phyloP scores from a whole-genome alignment of 768 basidiomycete species.

The Paxillus ammoniavirescens region DNA sequence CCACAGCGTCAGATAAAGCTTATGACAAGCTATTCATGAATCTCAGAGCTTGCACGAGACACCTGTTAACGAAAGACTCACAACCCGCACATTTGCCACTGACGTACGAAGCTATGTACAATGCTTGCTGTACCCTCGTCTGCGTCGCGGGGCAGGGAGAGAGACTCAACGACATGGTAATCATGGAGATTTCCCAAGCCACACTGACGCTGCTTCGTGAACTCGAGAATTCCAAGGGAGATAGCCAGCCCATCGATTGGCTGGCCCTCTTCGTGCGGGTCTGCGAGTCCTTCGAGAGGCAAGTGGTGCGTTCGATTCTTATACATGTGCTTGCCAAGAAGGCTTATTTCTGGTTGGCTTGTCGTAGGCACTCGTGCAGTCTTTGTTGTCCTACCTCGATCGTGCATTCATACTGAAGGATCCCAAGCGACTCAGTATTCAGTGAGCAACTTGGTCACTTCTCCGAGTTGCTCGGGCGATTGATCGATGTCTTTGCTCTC shows the following conservation, averaged over 20 bases:
- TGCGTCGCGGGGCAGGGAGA: slow-evolving; percentile 52
- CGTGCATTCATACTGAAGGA: slow-evolving; percentile 54
- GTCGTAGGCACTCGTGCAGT: slow-evolving; percentile 53
- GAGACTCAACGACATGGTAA: slow-evolving; percentile 55
- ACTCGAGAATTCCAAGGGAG: slow-evolving; percentile 28
- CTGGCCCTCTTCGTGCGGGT: slow-evolving; percentile 51
- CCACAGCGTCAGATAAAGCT: slow-evolving; percentile 6
- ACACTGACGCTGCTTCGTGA: slow-evolving; percentile 38
- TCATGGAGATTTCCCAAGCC: slow-evolving; percentile 59
- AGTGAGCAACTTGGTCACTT: slow-evolving; percentile 34
- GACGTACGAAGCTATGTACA: slow-evolving; percentile 58
- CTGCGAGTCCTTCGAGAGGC: slow-evolving; percentile 63
- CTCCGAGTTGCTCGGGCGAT: not conserved
- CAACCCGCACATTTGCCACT: slow-evolving; percentile 34
- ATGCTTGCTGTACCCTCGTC: slow-evolving; percentile 56
- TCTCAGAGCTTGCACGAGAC: slow-evolving; percentile 37
- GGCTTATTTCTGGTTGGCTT: not conserved
- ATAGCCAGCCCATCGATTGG: slow-evolving; percentile 46
- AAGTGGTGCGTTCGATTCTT: slow-evolving; percentile 49
- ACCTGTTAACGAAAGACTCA: slow-evolving; percentile 38
- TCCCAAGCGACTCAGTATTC: slow-evolving; percentile 38
- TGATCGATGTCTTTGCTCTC: not conserved
- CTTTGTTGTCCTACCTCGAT: slow-evolving; percentile 71
- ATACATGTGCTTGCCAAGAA: not conserved
- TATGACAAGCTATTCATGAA: slow-evolving; percentile 25